Evolutionary conservation across 1,139 yeast genomes (phyloP).

Genomic region (Kodamaea alishanica): DNA sequence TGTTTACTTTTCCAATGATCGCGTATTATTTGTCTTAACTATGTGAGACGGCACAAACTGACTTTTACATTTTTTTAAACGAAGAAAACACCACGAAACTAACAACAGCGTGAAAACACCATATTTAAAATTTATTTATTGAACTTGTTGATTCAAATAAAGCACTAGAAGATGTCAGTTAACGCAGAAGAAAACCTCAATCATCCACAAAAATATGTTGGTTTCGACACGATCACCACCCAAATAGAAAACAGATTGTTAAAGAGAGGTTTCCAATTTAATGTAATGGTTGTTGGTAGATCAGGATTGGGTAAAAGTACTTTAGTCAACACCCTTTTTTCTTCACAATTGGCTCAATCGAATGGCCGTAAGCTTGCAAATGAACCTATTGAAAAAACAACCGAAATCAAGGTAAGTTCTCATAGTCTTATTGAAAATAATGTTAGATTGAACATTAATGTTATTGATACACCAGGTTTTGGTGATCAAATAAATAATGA

Average conservation of each 20-base stretch:
- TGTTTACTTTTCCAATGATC: too few relatives aligned
- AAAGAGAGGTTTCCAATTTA: conserved; percentile 92
- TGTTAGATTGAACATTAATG: conserved; percentile 78
- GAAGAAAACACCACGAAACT: too few relatives aligned
- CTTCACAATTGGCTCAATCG: conserved; percentile 72
- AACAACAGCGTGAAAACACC: too few relatives aligned
- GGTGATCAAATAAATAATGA: conserved; percentile 96
- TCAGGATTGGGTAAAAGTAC: conserved; percentile 96
- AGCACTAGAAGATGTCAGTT: conserved; percentile 10
- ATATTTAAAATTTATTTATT: too few relatives aligned
- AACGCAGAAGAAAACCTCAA: conserved; percentile 14
- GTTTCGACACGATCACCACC: conserved; percentile 92
- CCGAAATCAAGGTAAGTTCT: conserved; percentile 75
- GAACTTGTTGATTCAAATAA: too few relatives aligned
- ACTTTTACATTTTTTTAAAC: too few relatives aligned
- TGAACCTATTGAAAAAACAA: conserved; percentile 81
- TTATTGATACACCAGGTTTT: conserved; percentile 96
- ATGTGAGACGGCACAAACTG: too few relatives aligned
- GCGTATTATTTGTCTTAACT: too few relatives aligned
- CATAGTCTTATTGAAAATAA: conserved; percentile 77
- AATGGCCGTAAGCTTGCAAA: conserved; percentile 63
- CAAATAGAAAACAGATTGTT: conserved; percentile 91
- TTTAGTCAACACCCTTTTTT: conserved; percentile 81
- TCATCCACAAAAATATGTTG: conserved; percentile 65
- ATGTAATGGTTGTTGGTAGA: conserved; percentile 90